Base-by-base conservation (phyloP, 139 green algal species). In the Ettlia oleoabundans region DNA sequence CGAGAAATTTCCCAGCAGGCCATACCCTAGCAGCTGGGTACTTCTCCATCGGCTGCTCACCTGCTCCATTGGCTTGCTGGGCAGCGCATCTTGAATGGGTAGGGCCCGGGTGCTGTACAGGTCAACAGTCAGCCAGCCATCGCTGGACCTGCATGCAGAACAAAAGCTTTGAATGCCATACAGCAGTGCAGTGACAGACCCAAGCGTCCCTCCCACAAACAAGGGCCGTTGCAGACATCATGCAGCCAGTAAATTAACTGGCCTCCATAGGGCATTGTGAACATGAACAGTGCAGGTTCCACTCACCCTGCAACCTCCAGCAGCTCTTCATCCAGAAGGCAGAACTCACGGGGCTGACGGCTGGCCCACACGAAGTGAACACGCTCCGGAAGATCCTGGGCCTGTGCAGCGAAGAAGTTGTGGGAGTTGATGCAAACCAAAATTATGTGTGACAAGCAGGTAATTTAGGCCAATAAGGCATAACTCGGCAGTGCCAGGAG, bases 341-440 rank as follows among this genome's bases (percentile, higher is more conserved):
- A 73, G 15, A 87, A 82, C 82, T 87, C 82, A 0, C n/a, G 35
- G 4, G 43, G 42, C 1, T 87, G 33, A 61, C 82, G 82, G 55
- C 33, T 38, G 1, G 64, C 26, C 82, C 82, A 87, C 26, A 87
- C 37, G 3, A 87, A 32, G 65, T 77, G 66, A 33, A 76, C 78
- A 3, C 43, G 74, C 1, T 24, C 10, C 5, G 75, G 62, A 30
- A 61, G 19, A 28, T 37, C 47, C 55, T 65, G 55, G 18, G 18
- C 38, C 55, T 58, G 47, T 24, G 13, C 47, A 24, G 47, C 47
- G 15, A 58, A 58, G 13, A 58, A 58, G 47, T 58, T 10, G 13
- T 15, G 47, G 47, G 47, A 58, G 15, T 10, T 15, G 47, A 58
- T 10, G 47, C 47, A 58, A 10, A 58, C 15, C 13, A 24, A 10